Percentiles rank a stretch among this genome's conserved stretches.
Conservation (phyloP, 2,329 filamentous ascomycete species). For the Fusarium pseudograminearum region DNA sequence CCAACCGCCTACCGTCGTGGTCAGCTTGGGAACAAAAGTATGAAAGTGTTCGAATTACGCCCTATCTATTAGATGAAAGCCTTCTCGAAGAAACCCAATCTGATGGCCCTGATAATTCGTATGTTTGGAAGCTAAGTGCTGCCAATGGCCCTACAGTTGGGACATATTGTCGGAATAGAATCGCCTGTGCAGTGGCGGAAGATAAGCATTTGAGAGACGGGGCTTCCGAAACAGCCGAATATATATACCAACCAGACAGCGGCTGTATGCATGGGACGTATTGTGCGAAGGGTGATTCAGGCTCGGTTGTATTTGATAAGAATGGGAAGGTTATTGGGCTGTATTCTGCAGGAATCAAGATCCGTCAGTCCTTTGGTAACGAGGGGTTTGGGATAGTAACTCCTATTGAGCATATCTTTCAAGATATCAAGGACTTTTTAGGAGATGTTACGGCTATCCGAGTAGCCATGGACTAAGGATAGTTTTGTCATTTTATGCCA, state of each 20-base stretch:
- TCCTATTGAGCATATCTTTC: background rate
- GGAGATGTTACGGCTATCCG: background rate
- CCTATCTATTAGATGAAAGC: too few species aligned
- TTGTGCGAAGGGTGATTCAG: background rate
- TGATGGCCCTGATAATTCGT: background rate
- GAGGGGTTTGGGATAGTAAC: background rate
- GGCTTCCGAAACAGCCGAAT: background rate
- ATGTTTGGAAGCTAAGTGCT: background rate
- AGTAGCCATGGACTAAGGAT: background rate
- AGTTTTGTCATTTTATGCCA: too few species aligned
- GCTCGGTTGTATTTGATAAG: background rate
- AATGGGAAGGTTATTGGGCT: background rate
- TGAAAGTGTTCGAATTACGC: too few species aligned
- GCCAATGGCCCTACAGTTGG: background rate
- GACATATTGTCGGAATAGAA: background rate
- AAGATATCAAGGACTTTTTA: conserved; percentile 1
- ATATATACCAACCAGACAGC: background rate
- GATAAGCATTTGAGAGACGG: background rate
- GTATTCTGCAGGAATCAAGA: background rate
- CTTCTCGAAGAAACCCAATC: background rate
- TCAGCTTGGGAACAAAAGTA: background rate
- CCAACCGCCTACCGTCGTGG: background rate
- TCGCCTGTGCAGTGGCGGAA: background rate
- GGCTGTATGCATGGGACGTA: background rate
- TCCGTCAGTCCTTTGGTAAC: background rate